Percentiles rank a stretch among this genome's conserved stretches.
phyloP scores from a whole-genome alignment of 1,139 yeast genomes.

The Pichia terricola region DNA sequence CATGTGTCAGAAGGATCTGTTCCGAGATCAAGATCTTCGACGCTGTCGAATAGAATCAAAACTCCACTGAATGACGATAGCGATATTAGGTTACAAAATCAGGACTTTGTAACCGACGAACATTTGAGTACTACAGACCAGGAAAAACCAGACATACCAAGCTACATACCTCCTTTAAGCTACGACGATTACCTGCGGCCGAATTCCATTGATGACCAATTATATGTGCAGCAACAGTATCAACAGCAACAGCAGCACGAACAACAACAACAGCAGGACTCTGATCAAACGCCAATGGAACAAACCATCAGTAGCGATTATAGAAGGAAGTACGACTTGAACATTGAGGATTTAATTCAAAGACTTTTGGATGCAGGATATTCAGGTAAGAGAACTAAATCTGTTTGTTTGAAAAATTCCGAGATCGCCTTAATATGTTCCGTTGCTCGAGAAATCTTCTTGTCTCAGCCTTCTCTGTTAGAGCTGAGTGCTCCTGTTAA shows the following conservation, averaged over 20 bases:
- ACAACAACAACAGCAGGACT: not conserved
- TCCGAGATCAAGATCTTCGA: not conserved
- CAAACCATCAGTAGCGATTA: constrained; percentile 3
- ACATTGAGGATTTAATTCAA: constrained; percentile 72
- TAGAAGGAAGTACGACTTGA: constrained; percentile 35
- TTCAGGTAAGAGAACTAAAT: constrained; percentile 83
- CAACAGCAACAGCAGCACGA: not conserved
- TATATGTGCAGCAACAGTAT: not conserved
- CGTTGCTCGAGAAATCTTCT: constrained; percentile 76
- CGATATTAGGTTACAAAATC: constrained; percentile 2
- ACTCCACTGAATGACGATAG: not conserved
- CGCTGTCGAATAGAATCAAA: constrained; percentile 3
- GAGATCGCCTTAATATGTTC: constrained; percentile 85
- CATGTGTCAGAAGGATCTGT: not conserved
- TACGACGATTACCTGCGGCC: no score
- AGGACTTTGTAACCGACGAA: no score
- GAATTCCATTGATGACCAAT: no score
- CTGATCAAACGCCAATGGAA: not conserved
- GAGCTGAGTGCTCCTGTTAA: constrained; percentile 94
- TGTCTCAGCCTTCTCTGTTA: constrained; percentile 79
- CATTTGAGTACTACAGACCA: not conserved
- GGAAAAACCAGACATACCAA: no score
- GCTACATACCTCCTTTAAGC: no score
- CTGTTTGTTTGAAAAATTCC: constrained; percentile 75
- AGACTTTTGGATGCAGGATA: constrained; percentile 70